Percentiles rank a stretch among this genome's conserved stretches.
These are phyloP conservation scores for Jatropha podagrica DNA, from an alignment of 441 rosid genomes.

Conservation along the genomic window DNA sequence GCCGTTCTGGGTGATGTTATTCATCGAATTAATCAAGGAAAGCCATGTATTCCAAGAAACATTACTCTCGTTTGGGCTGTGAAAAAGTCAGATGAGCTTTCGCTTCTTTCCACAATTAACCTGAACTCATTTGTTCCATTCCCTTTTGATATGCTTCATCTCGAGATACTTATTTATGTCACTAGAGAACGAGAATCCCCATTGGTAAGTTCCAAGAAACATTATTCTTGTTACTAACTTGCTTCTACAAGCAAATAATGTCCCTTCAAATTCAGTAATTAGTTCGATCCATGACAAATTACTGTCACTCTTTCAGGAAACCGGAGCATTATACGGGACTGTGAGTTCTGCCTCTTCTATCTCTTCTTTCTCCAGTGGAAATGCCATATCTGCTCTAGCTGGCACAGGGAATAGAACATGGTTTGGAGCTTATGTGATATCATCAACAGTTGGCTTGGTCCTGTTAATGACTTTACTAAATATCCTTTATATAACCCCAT, in stretches of 20 bases:
- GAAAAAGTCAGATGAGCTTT: slow-evolving; percentile 66
- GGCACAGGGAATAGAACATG: slow-evolving; percentile 65
- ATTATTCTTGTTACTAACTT: not conserved
- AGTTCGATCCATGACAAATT: too few species aligned
- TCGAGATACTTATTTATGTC: slow-evolving; percentile 52
- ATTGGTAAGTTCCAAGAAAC: slow-evolving; percentile 40
- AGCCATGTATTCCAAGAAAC: slow-evolving; percentile 59
- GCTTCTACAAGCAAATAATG: not conserved
- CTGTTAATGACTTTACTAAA: slow-evolving; percentile 40
- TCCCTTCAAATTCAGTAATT: too few species aligned
- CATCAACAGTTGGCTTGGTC: slow-evolving; percentile 57
- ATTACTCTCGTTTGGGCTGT: slow-evolving; percentile 71
- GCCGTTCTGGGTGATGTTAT: slow-evolving; percentile 68
- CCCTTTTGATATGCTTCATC: slow-evolving; percentile 41
- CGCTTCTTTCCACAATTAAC: slow-evolving; percentile 57
- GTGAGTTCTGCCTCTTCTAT: slow-evolving; percentile 26
- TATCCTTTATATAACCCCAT: slow-evolving; percentile 55
- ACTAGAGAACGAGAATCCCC: slow-evolving; percentile 65
- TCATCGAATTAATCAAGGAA: slow-evolving; percentile 55
- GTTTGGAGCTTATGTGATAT: slow-evolving; percentile 57
- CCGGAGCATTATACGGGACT: slow-evolving; percentile 37
- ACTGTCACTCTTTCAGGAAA: slow-evolving; percentile 49
- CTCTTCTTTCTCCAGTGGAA: slow-evolving; percentile 35
- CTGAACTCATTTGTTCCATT: slow-evolving; percentile 47
- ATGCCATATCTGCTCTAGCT: slow-evolving; percentile 59